These are phyloP conservation scores for Entelexis sorbosivorans DNA, from an alignment of 1,139 yeast species.

Conservation along the genomic window DNA sequence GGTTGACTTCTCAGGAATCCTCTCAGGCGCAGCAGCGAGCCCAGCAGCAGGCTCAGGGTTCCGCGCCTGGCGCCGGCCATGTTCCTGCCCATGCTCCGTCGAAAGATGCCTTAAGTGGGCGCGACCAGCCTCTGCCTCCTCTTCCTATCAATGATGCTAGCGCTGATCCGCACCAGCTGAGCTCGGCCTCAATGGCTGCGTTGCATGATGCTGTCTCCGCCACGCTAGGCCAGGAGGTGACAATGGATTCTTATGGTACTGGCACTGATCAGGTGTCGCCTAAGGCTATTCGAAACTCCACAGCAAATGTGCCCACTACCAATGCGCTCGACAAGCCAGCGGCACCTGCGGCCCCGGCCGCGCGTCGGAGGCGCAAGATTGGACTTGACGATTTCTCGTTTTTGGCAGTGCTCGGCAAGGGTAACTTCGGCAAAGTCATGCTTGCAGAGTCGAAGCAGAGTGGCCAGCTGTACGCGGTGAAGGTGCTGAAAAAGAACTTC, in stretches of 20 bases:
- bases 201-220: constrained; percentile 1
- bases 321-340: not conserved
- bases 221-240: not conserved
- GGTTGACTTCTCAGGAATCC: not conserved
- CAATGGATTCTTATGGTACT: not conserved
- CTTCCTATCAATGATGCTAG: not conserved
- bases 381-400: constrained; percentile 93
- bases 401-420: constrained; percentile 89
- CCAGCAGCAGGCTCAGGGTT: not conserved
- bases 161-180: not conserved
- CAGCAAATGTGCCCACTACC: not conserved
- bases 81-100: not conserved
- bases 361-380: constrained; percentile 44
- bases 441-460: constrained; percentile 83
- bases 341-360: not conserved
- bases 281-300: not conserved
- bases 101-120: not conserved
- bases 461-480: constrained; percentile 76
- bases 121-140: not conserved
- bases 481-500: constrained; percentile 88
- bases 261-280: not conserved
- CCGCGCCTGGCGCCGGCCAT: not conserved
- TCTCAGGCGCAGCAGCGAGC: not conserved
- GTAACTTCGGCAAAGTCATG: constrained; percentile 97
- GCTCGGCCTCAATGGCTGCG: not conserved